Evolutionary conservation across 192 early-diverging fungal species (phyloP), one percentile per base, ranked within the genome.

Genomic region (Polychytrium aggregatum): DNA sequence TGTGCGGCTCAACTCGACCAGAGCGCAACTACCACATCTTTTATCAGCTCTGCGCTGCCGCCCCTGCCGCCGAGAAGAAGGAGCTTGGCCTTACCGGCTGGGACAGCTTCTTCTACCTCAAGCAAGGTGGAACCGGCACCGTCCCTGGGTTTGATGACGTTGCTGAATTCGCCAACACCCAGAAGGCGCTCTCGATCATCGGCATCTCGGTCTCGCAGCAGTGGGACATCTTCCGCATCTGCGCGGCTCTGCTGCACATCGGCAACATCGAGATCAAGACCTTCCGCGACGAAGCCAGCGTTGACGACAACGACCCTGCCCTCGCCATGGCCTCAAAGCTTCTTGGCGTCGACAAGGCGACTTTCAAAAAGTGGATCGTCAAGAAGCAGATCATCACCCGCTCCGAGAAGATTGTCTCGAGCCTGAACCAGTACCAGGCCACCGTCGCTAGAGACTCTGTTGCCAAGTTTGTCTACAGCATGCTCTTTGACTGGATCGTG

Each of bases 401-500:
- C 30, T 7, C n/a, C 20, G 41, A 42, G 24, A 7, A 18, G 41
- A 13, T 18, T 21, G 8, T 7, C 41, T 42, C 7, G 18, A 42
- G 17, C 46, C 18, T 1, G 33, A 0, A n/a, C 11, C 33, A 14
- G 14, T 25, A 16, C 17, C 84, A 90, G 62, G 85, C 88, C 37
- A 61, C 67, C 42, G 76, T 86, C 18, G 85, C 86, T n/a, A 70
- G 86, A 21, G 95, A 98, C 58, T 91, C 90, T 28, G 85, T 98
- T 36, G 91, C 95, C 27, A 97, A 97, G 66, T 96, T 89, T 60
- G 79, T 98, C 50, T 98, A 98, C 70, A 83, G 87, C 4, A 82
- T 84, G 50, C 67, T 98, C 30, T 98, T 98, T 46, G 92, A 97
- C 51, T 98, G 92, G 90, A 63, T 98, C 14, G 92, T 97, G 28